Percentiles rank a stretch among this genome's conserved stretches.
These are phyloP conservation scores for Angomonas deanei DNA, from an alignment of 208 protist genomes.

Conservation along the genomic window DNA sequence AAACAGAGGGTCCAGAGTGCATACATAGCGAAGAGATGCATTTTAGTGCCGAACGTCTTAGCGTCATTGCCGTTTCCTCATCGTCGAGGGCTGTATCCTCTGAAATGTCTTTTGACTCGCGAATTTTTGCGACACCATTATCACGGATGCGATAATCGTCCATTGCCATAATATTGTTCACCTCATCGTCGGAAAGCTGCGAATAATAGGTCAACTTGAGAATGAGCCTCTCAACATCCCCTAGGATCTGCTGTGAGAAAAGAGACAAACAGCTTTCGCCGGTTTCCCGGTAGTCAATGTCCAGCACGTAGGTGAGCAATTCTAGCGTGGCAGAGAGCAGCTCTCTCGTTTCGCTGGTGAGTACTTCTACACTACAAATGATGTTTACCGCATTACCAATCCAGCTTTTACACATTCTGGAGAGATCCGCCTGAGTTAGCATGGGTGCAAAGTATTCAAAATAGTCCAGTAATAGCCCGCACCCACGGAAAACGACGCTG, in stretches of 20 bases:
- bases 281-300: conserved; percentile 51
- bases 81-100: conserved; percentile 63
- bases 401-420: conserved; percentile 38
- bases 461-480: conserved; percentile 77
- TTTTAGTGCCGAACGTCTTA: conserved; percentile 63
- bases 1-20: conserved; percentile 40
- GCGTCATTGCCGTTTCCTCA: conserved; percentile 59
- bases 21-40: conserved; percentile 66
- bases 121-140: conserved; percentile 33
- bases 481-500: conserved; percentile 62
- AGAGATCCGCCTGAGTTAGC: conserved; percentile 17
- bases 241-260: conserved; percentile 33
- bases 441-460: conserved; percentile 65
- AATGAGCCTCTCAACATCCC: conserved; percentile 29
- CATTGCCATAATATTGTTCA: conserved; percentile 54
- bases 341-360: conserved; percentile 32
- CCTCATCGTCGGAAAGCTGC: conserved; percentile 68
- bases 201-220: conserved; percentile 49
- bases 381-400: conserved; percentile 39
- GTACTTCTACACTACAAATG: conserved; percentile 22
- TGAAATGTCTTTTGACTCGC: conserved; percentile 54
- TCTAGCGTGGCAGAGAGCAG: conserved; percentile 62
- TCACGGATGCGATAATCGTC: conserved; percentile 79
- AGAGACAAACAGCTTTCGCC: conserved; percentile 42
- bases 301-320: conserved; percentile 44